Evolutionary conservation across 1,139 yeast genomes (phyloP).

Genomic region (Lodderomyces oxycetoniae): DNA sequence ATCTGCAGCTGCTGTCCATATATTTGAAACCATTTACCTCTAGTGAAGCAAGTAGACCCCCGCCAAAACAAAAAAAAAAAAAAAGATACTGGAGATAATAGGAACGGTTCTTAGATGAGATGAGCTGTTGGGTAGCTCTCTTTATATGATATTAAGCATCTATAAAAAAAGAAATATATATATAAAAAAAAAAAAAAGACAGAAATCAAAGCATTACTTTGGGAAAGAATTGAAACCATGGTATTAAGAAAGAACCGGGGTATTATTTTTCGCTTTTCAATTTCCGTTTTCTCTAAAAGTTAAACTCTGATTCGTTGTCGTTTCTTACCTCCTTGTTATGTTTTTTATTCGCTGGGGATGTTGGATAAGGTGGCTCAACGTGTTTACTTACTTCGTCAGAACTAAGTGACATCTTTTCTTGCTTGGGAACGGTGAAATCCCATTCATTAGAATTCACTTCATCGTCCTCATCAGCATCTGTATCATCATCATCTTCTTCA

Average conservation of each 20-base stretch:
- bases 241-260: too few species aligned
- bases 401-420: constrained; percentile 5
- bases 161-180: too few species aligned
- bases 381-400: constrained; percentile 11
- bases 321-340: constrained; percentile 10
- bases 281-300: constrained; percentile 12
- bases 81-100: background rate
- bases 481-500: constrained; percentile 2
- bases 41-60: background rate
- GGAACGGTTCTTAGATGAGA: too few species aligned
- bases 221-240: too few species aligned
- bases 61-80: background rate
- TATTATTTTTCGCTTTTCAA: background rate
- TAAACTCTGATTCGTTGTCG: constrained; percentile 18
- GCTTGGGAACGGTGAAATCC: constrained; percentile 9
- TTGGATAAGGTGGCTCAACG: constrained; percentile 15
- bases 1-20: constrained; percentile 96
- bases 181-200: background rate
- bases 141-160: too few species aligned
- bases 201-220: too few species aligned
- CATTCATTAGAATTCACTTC: constrained; percentile 15
- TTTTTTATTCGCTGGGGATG: constrained; percentile 7
- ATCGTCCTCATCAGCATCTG: constrained; percentile 12
- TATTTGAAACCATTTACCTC: constrained; percentile 50
- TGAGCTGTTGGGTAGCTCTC: too few species aligned